These are phyloP conservation scores for Tetrahymena elliotti DNA, from an alignment of 73 alveolate species.

Conservation along the genomic window DNA sequence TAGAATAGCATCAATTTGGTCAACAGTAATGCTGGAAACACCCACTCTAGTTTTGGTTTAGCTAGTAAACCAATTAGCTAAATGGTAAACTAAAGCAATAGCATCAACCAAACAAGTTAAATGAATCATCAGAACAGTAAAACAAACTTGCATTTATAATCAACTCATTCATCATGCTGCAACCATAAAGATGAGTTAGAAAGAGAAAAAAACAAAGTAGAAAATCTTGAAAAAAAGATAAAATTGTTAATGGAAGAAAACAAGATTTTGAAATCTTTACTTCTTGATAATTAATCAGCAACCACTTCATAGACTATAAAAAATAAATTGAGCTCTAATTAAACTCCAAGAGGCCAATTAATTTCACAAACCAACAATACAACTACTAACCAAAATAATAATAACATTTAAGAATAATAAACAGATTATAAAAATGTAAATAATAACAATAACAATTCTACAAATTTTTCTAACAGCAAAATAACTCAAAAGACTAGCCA, in stretches of 20 bases:
- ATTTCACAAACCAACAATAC: neutral
- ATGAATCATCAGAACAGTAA: neutral
- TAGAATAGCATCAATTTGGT: neutral
- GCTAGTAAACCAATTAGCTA: neutral
- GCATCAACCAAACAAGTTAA: neutral
- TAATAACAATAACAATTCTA: neutral
- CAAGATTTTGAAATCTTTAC: neutral
- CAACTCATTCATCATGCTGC: neutral
- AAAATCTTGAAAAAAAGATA: neutral
- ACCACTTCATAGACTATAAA: neutral
- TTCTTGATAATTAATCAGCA: neutral
- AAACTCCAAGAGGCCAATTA: neutral
- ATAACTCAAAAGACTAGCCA: neutral
- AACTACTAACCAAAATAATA: neutral
- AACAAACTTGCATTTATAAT: neutral
- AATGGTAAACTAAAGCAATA: neutral
- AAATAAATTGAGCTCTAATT: neutral
- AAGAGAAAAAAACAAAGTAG: neutral
- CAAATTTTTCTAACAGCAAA: neutral
- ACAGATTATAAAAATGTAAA: neutral
- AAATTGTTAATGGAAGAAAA: neutral
- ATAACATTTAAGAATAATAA: neutral
- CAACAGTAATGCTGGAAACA: neutral
- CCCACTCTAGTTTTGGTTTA: neutral
- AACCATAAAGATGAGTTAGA: neutral